Evolutionary conservation across 805 yeast genomes (phyloP), one percentile per base, ranked within the genome.

Genomic region (Sporopachydermia lactativora): DNA sequence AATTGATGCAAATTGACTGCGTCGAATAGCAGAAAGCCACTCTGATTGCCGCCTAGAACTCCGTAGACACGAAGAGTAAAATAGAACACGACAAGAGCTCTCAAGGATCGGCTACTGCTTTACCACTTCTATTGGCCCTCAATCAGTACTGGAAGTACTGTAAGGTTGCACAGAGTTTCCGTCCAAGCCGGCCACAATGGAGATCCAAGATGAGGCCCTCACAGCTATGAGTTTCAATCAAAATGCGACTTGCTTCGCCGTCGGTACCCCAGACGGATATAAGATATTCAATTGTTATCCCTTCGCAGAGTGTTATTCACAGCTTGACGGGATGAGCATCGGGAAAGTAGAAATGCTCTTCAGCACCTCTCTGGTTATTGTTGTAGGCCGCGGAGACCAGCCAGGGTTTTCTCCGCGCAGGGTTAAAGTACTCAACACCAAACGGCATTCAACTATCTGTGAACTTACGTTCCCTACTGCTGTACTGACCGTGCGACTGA

Each of bases 381-480:
- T 78, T 11, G 85, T 81, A n/a, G 84, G 81, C 0, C 53, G 75
- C 24, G 86, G 86, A 0, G 83, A 78, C 43, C 79, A 72, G 43
- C 72, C 79, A 2, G 58, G 68, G 8, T 24, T 24, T 24, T 71
- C 78, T 19, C 73, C 80, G 3, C 62, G 82, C 38, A 71, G 76
- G 47, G 61, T 81, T 38, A 72, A 73, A 45, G 75, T 81, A 36
- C 65, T 81, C 39, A 81, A 81, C 57, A 78, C 84, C 2, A 80
- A 81, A 55, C 69, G 88, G 41, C 71, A 72, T 44, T 60, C 77
- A 1, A 66, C 72, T 2, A 85, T 89, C 15, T 89, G 97, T 59
- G 97, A 89, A 53, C 64, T 89, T 49, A 74, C 89, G 1, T 92
- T 86, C 57, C 89, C 95, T 1, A 73, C 84, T 3, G 64, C 76